Evolutionary conservation across 192 early-diverging fungal species (phyloP), one percentile per base, ranked within the genome.

Genomic region (Funneliformis geosporum): DNA sequence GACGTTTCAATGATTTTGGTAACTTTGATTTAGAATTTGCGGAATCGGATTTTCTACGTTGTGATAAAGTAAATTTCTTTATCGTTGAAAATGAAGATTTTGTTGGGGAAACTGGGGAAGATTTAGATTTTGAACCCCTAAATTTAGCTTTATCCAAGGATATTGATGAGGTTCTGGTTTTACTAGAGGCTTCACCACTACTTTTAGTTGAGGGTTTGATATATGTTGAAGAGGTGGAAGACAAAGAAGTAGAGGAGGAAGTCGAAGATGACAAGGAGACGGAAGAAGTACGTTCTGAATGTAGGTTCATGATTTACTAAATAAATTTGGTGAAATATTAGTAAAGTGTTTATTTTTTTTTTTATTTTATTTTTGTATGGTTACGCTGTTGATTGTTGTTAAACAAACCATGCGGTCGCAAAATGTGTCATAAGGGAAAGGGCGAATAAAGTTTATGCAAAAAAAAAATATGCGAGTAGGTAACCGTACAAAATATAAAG

Each of bases 231-330:
- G 47, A 25, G 12, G 50, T 18, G 18, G 50, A 55, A 55, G 50
- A 18, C 7, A 27, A 21, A 1, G 66, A 38, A 21, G 28, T 28
- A 27, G 25, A 16, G 23, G 46, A 28, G 14, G 73, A 74, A n/a
- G 44, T 33, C 27, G 73, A n/a, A 27, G 47, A 74, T 1, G 47
- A 12, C 18, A 50, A 25, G 16, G 73, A 74, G 42, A 33, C 28
- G 12, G 73, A 60, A 21, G 50, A 21, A 21, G 47, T 10, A 8
- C 47, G 27, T 47, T 74, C 73, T 38, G 73, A 50, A 60, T 60
- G 23, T 74, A 74, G 25, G n/a, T 47, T 55, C 73, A 74, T 74
- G 8, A n/a, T 69, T 42, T 69, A n/a, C 18, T 21, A 43, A 69
- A 33, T 33, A 33, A 33, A 33, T 33, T 33, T 33, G 33, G 33